phyloP scores from a whole-genome alignment of 495 filamentous ascomycete species.

The Penicillium argentinense region DNA sequence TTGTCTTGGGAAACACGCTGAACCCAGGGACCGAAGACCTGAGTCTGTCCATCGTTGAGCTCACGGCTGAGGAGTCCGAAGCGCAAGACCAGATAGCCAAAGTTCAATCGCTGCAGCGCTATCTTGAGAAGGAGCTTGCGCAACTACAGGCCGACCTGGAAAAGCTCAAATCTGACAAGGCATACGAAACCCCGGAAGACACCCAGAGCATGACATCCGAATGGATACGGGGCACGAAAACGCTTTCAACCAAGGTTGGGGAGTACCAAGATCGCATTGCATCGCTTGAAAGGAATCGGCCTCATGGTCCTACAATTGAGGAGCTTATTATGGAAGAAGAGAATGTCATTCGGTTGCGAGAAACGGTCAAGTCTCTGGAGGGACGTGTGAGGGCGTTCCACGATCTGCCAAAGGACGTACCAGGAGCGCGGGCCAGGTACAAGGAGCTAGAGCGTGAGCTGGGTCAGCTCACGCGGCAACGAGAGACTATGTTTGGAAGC shows the following conservation, averaged over 20 bases:
- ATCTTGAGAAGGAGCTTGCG: constrained; percentile 42
- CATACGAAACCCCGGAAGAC: constrained; percentile 49
- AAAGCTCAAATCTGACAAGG: constrained; percentile 40
- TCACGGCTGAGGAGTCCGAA: constrained; percentile 44
- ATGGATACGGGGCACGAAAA: constrained; percentile 60
- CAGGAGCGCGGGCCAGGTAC: constrained; percentile 64
- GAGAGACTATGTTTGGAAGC: constrained; percentile 70
- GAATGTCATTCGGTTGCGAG: constrained; percentile 29
- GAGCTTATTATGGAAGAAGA: constrained; percentile 51
- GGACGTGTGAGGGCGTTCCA: constrained; percentile 57
- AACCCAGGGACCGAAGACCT: constrained; percentile 35
- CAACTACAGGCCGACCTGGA: constrained; percentile 37
- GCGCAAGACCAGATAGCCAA: constrained; percentile 43
- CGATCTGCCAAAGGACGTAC: constrained; percentile 67
- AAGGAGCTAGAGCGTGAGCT: constrained; percentile 63
- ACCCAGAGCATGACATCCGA: constrained; percentile 61
- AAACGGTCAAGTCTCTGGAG: constrained; percentile 51
- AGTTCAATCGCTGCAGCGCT: constrained; percentile 57
- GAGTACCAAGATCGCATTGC: constrained; percentile 55
- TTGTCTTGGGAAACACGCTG: constrained; percentile 31
- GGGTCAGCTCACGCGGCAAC: constrained; percentile 49
- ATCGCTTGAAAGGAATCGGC: constrained; percentile 37
- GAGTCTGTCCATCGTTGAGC: constrained; percentile 41
- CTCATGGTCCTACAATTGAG: constrained; percentile 45
- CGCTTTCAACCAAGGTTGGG: constrained; percentile 54